Base-by-base conservation (phyloP, 1,139 yeast species). In the Candida mesenterica region DNA sequence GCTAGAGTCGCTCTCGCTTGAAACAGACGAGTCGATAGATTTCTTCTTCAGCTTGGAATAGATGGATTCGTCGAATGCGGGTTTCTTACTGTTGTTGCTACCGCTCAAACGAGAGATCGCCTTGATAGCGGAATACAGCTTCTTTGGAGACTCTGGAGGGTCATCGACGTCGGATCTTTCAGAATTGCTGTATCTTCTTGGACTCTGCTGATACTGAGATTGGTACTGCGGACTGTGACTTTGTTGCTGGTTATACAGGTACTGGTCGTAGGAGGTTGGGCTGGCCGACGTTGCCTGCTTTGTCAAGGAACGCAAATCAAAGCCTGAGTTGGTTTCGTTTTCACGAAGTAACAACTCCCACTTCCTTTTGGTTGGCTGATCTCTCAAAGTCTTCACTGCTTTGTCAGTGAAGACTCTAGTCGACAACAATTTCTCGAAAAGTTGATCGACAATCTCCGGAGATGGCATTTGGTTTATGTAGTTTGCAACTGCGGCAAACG, bases 281-380 rank as follows among this genome's bases (percentile, higher is more conserved):
- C 23, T 29, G n/a, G 24, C 14, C 12, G 14, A n/a, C 16, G 41
- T 42, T 1, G 43, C 44, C 28, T 45, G 50, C 14, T 37, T 42
- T 13, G 48, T 43, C 30, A 45, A 44, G 1, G 52, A 34, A 17
- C 46, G 50, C 30, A 68, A 54, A 37, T 69, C 73, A 41, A 69
- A 68, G 6, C 55, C 55, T 3, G 56, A 40, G 41, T 68, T 68
- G 4, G 64, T 57, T 41, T 68, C 74, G 42, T 57, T 61, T 42
- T 71, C 76, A 32, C 69, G 48, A 15, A 70, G 45, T n/a, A 71
- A 48, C 10, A 71, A 49, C 41, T 71, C 75, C 76, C 76, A 71
- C 46, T 71, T 71, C 20, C 77, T 43, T 36, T 54, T 57, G 1
- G 62, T 52, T 2, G 72, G 55, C 39, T 57, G 66, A 13, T 57